Base-by-base conservation (phyloP, 306 rosid genomes). In the Malus orientalis region DNA sequence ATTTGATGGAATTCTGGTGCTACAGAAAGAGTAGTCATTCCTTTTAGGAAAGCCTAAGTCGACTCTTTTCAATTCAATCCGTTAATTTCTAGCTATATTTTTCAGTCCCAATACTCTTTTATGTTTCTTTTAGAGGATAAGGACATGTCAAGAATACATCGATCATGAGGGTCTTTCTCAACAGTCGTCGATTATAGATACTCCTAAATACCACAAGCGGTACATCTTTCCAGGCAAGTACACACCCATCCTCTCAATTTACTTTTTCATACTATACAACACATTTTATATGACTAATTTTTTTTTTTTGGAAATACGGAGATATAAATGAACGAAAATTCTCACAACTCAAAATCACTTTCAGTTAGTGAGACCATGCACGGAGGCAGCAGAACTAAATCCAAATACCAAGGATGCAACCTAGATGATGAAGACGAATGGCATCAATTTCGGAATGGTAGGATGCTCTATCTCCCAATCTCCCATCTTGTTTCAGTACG, bases 311-410 rank as follows among this genome's bases (percentile, higher is more conserved):
- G 65, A 22, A 60, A 60, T 25, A 60, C 65, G 74, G 79, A 70
- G n/a, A n/a, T 22, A 45, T 8, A 67, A 32, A 30, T 55, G 63
- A 76, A 70, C 22, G 22, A 20, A 20, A 36, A 18, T 71, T 30
- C 76, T 69, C n/a, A 44, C 8, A 19, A 23, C 79, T 81, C 12
- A 33, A 62, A 81, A 84, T 86, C 47, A 19, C 68, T 67, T 84
- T 83, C 91, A 96, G 99, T 75, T 81, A 93, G 98, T 79, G 99
- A 91, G 86, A 91, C 93, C 85, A 89, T 93, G 85, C 76, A 80
- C 10, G 93, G 94, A 40, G 84, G 86, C 61, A 86, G 76, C 79
- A 82, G 61, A 79, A 82, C 86, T 64, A 87, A 85, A 88, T 88
- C 97, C 8, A 89, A 83, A 78, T 85, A 90, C 70, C 68, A 64